phyloP scores from a whole-genome alignment of 2,329 filamentous ascomycete species.

The Pseudonectria foliicola region DNA sequence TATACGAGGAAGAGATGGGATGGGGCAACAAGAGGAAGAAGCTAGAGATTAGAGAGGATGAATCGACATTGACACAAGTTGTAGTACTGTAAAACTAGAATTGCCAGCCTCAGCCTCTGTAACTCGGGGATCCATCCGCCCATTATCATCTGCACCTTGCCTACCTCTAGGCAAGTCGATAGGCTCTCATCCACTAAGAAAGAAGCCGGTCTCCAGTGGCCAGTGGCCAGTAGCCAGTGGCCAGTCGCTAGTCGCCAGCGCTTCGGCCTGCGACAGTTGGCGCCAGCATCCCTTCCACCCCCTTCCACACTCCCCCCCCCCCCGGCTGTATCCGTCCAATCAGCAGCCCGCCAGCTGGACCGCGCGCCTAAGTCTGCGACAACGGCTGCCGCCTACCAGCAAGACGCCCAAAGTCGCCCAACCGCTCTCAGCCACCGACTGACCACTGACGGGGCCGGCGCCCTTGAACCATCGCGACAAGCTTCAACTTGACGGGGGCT shows the following conservation, averaged over 20 bases:
- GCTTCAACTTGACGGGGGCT: too few species aligned
- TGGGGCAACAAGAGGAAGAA: slow-evolving; percentile 7
- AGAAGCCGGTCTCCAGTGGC: too few species aligned
- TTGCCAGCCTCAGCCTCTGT: too few species aligned
- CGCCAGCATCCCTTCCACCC: slow-evolving; percentile 4
- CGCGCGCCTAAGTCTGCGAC: slow-evolving; percentile 21
- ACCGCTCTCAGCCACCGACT: slow-evolving; percentile 3
- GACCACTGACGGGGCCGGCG: too few species aligned
- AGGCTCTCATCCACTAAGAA: too few species aligned
- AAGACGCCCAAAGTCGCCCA: too few species aligned
- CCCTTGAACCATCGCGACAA: too few species aligned
- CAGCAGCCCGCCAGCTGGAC: slow-evolving; percentile 4
- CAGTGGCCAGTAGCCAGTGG: background rate
- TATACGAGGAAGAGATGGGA: slow-evolving; percentile 6
- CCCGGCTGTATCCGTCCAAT: slow-evolving; percentile 12
- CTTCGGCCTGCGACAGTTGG: background rate
- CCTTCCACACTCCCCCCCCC: background rate
- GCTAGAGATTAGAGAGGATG: slow-evolving; percentile 14
- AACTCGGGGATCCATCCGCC: too few species aligned
- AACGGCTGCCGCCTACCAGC: too few species aligned
- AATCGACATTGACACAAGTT: slow-evolving; percentile 20
- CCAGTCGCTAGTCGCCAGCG: slow-evolving; percentile 1
- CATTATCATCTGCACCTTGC: too few species aligned
- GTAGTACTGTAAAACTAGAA: too few species aligned
- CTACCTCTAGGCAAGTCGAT: too few species aligned